Conservation (phyloP, 2,329 filamentous ascomycete genomes). For the Neophaeococcomyces aloes region DNA sequence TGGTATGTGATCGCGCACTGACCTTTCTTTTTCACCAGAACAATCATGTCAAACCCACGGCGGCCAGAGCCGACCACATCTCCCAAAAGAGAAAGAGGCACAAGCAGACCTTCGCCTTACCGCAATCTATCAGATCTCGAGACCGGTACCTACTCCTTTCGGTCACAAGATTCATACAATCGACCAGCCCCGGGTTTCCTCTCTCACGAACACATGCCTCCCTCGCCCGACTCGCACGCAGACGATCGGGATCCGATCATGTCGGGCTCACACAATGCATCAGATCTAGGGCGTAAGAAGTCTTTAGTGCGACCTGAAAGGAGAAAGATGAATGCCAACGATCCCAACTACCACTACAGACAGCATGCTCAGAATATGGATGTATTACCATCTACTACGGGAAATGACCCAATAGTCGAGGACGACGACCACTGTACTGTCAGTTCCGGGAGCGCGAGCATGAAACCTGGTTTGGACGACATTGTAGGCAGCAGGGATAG, state of each 20-base stretch:
- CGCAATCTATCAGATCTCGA: slow-evolving; percentile 65
- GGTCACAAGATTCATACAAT: slow-evolving; percentile 28
- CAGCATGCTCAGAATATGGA: slow-evolving; percentile 92
- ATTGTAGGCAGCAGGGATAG: slow-evolving; percentile 17
- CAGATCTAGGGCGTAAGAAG: slow-evolving; percentile 59
- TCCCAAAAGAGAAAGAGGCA: slow-evolving; percentile 48
- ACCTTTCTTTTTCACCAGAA: neutral
- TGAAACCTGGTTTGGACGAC: slow-evolving; percentile 31
- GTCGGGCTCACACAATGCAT: slow-evolving; percentile 27
- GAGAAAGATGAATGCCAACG: slow-evolving; percentile 69
- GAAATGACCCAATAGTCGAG: slow-evolving; percentile 79
- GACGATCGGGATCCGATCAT: slow-evolving; percentile 47
- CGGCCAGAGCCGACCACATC: slow-evolving; percentile 52
- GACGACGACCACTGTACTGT: slow-evolving; percentile 47
- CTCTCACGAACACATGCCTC: slow-evolving; percentile 9
- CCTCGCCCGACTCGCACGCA: slow-evolving; percentile 36
- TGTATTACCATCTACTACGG: slow-evolving; percentile 79
- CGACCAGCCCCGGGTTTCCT: too few relatives aligned
- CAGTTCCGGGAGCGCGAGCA: slow-evolving; percentile 54
- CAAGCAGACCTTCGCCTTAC: slow-evolving; percentile 56
- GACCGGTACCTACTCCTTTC: slow-evolving; percentile 40
- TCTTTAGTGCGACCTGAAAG: slow-evolving; percentile 85
- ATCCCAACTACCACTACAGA: slow-evolving; percentile 92
- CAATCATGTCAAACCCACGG: slow-evolving; percentile 42
- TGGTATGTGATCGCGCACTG: slow-evolving; percentile 5